These are phyloP conservation scores for Diplodia corticola DNA, from an alignment of 2,329 filamentous ascomycete species.

Conservation along the genomic window DNA sequence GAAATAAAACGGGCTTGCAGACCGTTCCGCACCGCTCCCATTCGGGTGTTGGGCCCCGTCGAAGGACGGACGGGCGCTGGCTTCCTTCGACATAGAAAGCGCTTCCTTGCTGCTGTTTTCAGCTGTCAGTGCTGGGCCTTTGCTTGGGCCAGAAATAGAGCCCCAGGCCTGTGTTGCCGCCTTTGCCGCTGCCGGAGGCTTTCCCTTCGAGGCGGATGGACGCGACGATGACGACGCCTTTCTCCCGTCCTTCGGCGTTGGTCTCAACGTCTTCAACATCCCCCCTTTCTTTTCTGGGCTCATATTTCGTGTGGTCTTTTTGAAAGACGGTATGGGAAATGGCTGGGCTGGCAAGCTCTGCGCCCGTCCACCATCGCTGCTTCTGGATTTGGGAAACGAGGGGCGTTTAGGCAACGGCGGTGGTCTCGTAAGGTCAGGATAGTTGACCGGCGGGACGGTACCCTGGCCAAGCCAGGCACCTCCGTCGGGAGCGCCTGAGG, in stretches of 20 bases:
- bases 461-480: slow-evolving; percentile 73
- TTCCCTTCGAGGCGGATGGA: slow-evolving; percentile 44
- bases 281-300: slow-evolving; percentile 62
- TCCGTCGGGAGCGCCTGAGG: slow-evolving; percentile 25
- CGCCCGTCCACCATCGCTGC: slow-evolving; percentile 37
- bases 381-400: slow-evolving; percentile 47
- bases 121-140: slow-evolving; percentile 27
- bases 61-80: not conserved
- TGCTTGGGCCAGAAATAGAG: slow-evolving; percentile 30
- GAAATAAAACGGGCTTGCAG: slow-evolving; percentile 20
- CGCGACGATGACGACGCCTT: slow-evolving; percentile 51
- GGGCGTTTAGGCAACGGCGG: slow-evolving; percentile 57
- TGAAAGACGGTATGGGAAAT: slow-evolving; percentile 28
- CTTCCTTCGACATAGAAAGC: slow-evolving; percentile 1
- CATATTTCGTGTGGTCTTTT: slow-evolving; percentile 56
- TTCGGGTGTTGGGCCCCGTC: not conserved
- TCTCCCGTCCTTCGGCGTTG: slow-evolving; percentile 45
- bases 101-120: slow-evolving; percentile 22
- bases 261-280: slow-evolving; percentile 58
- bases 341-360: not conserved
- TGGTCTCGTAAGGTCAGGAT: slow-evolving; percentile 77
- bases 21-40: slow-evolving; percentile 3
- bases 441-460: slow-evolving; percentile 77
- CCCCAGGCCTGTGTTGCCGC: slow-evolving; percentile 65
- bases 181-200: slow-evolving; percentile 59